phyloP scores from a whole-genome alignment of 148 eudicot genomes.

The Beta vulgaris region DNA sequence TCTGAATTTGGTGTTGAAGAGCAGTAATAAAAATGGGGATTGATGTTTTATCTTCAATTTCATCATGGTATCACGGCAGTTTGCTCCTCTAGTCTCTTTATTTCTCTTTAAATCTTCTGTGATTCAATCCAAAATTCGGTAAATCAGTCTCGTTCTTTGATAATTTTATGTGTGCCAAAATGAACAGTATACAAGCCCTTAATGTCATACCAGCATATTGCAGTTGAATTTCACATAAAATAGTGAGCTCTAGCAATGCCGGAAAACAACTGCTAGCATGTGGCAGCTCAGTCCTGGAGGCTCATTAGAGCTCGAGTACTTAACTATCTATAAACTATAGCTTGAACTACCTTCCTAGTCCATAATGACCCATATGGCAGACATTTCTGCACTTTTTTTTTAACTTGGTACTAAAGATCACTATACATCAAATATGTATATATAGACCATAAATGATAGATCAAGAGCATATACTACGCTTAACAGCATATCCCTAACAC shows the following conservation, averaged over 20 bases:
- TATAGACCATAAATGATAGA: not conserved
- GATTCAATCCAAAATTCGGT: no score
- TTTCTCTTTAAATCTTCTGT: no score
- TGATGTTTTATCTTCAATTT: no score
- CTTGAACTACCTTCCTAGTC: not conserved
- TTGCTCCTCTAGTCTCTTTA: no score
- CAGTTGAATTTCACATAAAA: not conserved
- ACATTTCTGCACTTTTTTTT: conserved; percentile 8
- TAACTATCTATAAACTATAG: not conserved
- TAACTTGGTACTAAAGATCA: not conserved
- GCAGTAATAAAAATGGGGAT: no score
- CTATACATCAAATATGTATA: not conserved
- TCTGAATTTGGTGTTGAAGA: no score
- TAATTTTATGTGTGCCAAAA: no score
- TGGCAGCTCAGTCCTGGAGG: no score
- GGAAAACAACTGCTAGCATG: not conserved
- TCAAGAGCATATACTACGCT: not conserved
- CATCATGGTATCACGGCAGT: no score
- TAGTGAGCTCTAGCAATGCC: not conserved
- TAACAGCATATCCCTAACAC: not conserved
- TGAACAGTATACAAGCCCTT: no score
- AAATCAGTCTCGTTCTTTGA: no score
- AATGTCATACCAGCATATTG: not conserved
- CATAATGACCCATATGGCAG: not conserved
- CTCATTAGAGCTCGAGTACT: not conserved